Conservation (phyloP, 768 basidiomycete species). For the Trametes elegans region DNA sequence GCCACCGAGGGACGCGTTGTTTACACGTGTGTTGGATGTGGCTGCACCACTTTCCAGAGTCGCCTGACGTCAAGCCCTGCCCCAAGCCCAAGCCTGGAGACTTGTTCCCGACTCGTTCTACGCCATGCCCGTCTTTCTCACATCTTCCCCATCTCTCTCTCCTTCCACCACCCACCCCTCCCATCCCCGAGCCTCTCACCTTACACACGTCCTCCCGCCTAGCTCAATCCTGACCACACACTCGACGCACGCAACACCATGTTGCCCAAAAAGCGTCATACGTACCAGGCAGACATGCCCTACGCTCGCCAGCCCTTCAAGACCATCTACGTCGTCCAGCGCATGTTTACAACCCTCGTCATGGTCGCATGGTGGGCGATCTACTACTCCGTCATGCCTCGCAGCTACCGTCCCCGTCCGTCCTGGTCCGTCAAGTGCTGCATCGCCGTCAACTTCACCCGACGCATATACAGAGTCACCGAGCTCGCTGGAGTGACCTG, state of each 20-base stretch:
- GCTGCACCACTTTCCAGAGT: neutral
- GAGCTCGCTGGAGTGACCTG: slow-evolving; percentile 57
- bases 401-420: slow-evolving; percentile 43
- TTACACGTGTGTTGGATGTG: slow-evolving; percentile 7
- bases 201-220: neutral
- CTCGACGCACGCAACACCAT: neutral
- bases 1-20: slow-evolving; percentile 4
- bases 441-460: slow-evolving; percentile 50
- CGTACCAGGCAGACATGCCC: slow-evolving; percentile 40
- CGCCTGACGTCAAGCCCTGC: slow-evolving; percentile 11
- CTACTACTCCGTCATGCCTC: slow-evolving; percentile 44
- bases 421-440: slow-evolving; percentile 52
- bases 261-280: slow-evolving; percentile 6
- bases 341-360: slow-evolving; percentile 46
- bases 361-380: slow-evolving; percentile 46
- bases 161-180: neutral
- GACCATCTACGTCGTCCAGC: slow-evolving; percentile 45
- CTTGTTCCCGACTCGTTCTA: neutral
- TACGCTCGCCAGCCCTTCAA: slow-evolving; percentile 47
- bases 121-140: slow-evolving; percentile 1
- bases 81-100: neutral
- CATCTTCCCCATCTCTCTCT: neutral
- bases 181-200: neutral
- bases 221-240: neutral
- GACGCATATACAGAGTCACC: slow-evolving; percentile 51